Evolutionary conservation across 164 flowering plant genomes (phyloP).

Genomic region (Cinnamomum micranthum): DNA sequence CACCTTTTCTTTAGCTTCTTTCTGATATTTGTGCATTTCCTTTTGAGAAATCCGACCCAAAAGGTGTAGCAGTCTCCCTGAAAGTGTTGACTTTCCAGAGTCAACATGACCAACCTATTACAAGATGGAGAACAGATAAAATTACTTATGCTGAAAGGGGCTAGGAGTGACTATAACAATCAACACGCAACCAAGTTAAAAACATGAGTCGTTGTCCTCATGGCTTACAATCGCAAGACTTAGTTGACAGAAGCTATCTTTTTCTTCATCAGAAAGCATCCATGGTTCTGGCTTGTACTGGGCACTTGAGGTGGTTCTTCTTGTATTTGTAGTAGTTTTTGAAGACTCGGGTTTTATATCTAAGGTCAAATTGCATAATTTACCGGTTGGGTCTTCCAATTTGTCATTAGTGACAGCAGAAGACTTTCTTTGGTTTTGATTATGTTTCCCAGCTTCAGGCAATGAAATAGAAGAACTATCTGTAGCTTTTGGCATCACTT

Average conservation of each 20-base stretch:
- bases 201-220: not conserved
- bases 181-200: not conserved
- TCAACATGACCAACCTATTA: slow-evolving; percentile 98
- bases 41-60: slow-evolving; percentile 78
- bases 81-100: slow-evolving; percentile 97
- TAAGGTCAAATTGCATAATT: slow-evolving; percentile 29
- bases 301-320: slow-evolving; percentile 23
- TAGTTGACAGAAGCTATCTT: slow-evolving; percentile 51
- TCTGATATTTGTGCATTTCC: slow-evolving; percentile 89
- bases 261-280: slow-evolving; percentile 63
- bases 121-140: slow-evolving; percentile 1
- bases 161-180: not conserved
- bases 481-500: slow-evolving; percentile 19
- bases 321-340: slow-evolving; percentile 15
- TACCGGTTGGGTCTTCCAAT: slow-evolving; percentile 24
- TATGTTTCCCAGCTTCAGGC: slow-evolving; percentile 21
- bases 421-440: slow-evolving; percentile 21
- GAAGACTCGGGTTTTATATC: slow-evolving; percentile 32
- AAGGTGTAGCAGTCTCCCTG: slow-evolving; percentile 86
- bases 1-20: slow-evolving; percentile 80
- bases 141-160: not conserved
- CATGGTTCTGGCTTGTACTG: slow-evolving; percentile 69
- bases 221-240: slow-evolving; percentile 89
- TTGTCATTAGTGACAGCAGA: slow-evolving; percentile 22
- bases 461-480: slow-evolving; percentile 23